phyloP scores from a whole-genome alignment of 352 stramenopile species.

The Globisporangium orthogonon region DNA sequence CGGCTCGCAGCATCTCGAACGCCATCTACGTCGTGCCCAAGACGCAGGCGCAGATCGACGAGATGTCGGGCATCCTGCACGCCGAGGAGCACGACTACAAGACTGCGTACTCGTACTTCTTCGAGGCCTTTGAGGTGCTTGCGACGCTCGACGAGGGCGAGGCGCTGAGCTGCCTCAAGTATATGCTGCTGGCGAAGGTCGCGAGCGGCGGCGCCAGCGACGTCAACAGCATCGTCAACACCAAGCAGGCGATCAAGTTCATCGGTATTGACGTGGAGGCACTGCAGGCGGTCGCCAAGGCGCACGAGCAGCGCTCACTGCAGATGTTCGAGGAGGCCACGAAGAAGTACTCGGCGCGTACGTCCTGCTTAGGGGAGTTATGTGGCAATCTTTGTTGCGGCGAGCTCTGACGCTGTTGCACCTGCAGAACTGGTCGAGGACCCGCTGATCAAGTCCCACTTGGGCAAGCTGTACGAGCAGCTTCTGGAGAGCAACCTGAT shows the following conservation, averaged over 20 bases:
- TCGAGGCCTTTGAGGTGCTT: slow-evolving; percentile 96
- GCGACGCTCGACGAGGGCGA: slow-evolving; percentile 87
- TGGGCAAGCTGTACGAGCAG: slow-evolving; percentile 96
- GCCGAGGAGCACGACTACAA: slow-evolving; percentile 99
- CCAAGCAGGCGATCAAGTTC: slow-evolving; percentile 97
- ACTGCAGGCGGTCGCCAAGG: slow-evolving; percentile 93
- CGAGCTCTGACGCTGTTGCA: neutral
- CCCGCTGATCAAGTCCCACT: slow-evolving; percentile 90
- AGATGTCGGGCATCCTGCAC: slow-evolving; percentile 96
- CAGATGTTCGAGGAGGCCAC: slow-evolving; percentile 79
- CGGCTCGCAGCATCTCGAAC: slow-evolving; percentile 96
- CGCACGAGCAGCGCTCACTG: slow-evolving; percentile 93
- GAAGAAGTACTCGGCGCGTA: slow-evolving; percentile 85
- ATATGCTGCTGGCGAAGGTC: slow-evolving; percentile 98
- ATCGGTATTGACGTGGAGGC: slow-evolving; percentile 94
- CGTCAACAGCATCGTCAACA: slow-evolving; percentile 93
- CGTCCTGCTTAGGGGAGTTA: neutral
- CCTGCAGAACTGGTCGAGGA: slow-evolving; percentile 75
- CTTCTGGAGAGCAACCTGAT: slow-evolving; percentile 98
- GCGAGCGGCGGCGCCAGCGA: slow-evolving; percentile 89
- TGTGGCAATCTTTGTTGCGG: no score
- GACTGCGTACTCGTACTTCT: slow-evolving; percentile 99
- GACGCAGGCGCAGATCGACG: slow-evolving; percentile 94
- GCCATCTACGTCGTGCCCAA: slow-evolving; percentile 95
- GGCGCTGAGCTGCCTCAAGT: slow-evolving; percentile 91